Base-by-base conservation (phyloP, 2,329 filamentous ascomycete species). In the Cladosporium cucumerinum region DNA sequence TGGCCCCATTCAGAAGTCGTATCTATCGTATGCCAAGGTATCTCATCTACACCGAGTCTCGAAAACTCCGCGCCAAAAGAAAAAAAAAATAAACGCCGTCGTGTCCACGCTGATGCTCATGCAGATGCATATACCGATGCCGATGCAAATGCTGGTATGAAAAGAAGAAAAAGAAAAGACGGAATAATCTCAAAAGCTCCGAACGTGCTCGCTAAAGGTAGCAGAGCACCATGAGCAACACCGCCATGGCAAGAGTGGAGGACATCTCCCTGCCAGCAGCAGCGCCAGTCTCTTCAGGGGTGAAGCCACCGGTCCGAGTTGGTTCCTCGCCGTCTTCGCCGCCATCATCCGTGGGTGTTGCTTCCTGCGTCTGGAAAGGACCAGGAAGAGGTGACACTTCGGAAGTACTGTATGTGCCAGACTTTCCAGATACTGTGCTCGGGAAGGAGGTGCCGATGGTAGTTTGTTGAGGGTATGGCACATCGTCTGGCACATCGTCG, bases 351-450 rank as follows among this genome's bases (percentile, higher is more conserved):
- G 43, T 51, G 3, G 58, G 12, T 1, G 49, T 46, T 3, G 36
- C 61, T 49, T 51, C 39, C 7, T 34, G 34, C 0, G 52, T 51
- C 52, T 46, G 36, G 54, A 64, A 64, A 1, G 55, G 43, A 39
- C 61, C 61, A 21, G 61, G 61, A 10, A 64, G 61, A n/a, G 61
- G 54, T 8, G 61, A 64, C 11, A 59, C 54, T 14, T 28, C 34
- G 2, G 61, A 25, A 11, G 54, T 59, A 21, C 48, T 52, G 32
- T 46, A 64, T 10, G 54, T 58, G 3, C 55, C 61, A 14, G 39
- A 16, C 7, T 58, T 23, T 7, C 54, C 61, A 16, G 61, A 64
- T 5, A 64, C 23, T 23, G 61, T 64, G 5, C 43, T 64, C 5
- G 61, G 43, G 61, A 49, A 64, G 8, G 61, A 48, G 10, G 21